Conservation (phyloP, 2,329 filamentous ascomycete genomes). For the Beauveria medogensis region DNA sequence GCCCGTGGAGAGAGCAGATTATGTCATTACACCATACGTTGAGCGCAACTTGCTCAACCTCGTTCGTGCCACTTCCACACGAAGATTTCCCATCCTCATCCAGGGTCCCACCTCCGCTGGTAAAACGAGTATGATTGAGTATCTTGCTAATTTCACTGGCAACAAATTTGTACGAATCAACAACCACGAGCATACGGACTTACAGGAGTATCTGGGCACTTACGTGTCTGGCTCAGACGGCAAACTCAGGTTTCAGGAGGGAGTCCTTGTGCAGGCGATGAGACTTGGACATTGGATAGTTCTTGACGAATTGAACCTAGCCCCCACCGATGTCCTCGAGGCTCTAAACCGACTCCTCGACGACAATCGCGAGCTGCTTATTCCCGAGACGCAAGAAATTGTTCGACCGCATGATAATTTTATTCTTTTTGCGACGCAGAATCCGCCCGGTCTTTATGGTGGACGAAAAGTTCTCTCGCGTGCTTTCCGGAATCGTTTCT, state of each 20-base stretch:
- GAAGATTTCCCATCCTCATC: slow-evolving; percentile 86
- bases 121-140: slow-evolving; percentile 99
- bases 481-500: slow-evolving; percentile 91
- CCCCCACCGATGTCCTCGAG: slow-evolving; percentile 93
- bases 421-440: slow-evolving; percentile 97
- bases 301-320: slow-evolving; percentile 92
- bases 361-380: slow-evolving; percentile 90
- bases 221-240: slow-evolving; percentile 84
- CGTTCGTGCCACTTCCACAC: slow-evolving; percentile 84
- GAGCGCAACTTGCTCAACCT: slow-evolving; percentile 91
- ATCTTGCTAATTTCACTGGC: slow-evolving; percentile 90
- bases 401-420: slow-evolving; percentile 90
- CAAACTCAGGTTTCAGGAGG: slow-evolving; percentile 84
- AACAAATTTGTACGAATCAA: slow-evolving; percentile 98
- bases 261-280: slow-evolving; percentile 84
- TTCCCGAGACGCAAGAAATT: slow-evolving; percentile 92
- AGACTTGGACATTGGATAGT: slow-evolving; percentile 96
- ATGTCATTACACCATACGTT: slow-evolving; percentile 94
- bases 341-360: slow-evolving; percentile 91
- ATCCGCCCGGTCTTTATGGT: slow-evolving; percentile 90
- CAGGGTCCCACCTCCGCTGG: slow-evolving; percentile 95
- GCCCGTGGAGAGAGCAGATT: slow-evolving; percentile 67
- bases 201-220: slow-evolving; percentile 94
- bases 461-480: slow-evolving; percentile 88
- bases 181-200: slow-evolving; percentile 96